Base-by-base conservation (phyloP, 1,284 basidiomycete species). In the Trichosporon sp. region DNA sequence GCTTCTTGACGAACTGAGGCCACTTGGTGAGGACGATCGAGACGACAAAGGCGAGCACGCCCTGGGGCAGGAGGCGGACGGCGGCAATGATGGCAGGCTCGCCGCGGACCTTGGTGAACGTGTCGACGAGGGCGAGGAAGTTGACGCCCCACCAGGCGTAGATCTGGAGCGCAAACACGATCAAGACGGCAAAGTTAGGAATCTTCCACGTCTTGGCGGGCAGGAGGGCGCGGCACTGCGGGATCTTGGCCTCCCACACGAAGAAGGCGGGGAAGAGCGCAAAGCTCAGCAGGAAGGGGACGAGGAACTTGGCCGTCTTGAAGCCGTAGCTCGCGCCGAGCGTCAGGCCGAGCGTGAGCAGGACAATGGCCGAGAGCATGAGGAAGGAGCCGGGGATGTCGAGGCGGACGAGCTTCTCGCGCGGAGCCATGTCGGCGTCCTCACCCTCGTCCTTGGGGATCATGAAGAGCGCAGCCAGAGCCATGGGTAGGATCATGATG, bases 331-430 rank as follows among this genome's bases (percentile, higher is more conserved):
- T 75, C 2, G 81, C 79, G 66, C 81, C 81, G 21, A 81, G 75
- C 14, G 82, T 84, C 7, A 84, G 76, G 64, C 79, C 79, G 65
- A 84, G 79, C 67, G 80, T 82, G 70, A 84, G 75, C 6, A 82
- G 77, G 68, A 81, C 74, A 68, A 82, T 78, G 11, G 76, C 72
- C 21, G 73, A n/a, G 51, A 81, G 76, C 76, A 81, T 81, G 67
- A 76, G 54, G 61, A 76, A 63, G 19, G 73, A 76, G 14, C 79
- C 80, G 70, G 78, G 70, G 19, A 83, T 56, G 70, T 83, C 81
- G 70, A 83, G 75, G 35, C 80, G 77, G 66, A 77, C 77, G 32
- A 35, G 7, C 59, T 63, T 63, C 32, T 63, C 59, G 31, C 59
- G 59, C 31, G 32, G 10, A 3, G 54, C 11, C 26, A 59, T 14